These are phyloP conservation scores for Trametes pubescens DNA, from an alignment of 1,284 basidiomycete species.

Conservation along the genomic window DNA sequence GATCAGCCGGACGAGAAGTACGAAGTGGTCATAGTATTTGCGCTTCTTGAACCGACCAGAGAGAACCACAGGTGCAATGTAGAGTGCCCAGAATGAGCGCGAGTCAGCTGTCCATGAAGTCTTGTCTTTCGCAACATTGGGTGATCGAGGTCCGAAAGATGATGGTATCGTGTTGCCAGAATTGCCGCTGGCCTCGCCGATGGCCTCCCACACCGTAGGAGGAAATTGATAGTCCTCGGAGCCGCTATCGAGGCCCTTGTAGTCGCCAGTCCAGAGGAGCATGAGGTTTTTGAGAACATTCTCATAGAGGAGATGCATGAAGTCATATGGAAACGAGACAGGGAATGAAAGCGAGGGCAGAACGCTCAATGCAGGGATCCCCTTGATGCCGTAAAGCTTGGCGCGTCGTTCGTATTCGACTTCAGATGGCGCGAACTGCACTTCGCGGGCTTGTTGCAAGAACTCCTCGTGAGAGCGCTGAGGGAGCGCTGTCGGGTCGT, in stretches of 20 bases:
- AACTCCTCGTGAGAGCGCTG: constrained; percentile 47
- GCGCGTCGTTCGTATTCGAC: constrained; percentile 39
- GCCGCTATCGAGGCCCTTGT: constrained; percentile 45
- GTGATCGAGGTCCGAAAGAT: background rate
- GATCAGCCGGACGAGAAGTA: constrained; percentile 49
- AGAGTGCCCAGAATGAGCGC: background rate
- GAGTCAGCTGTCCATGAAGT: background rate
- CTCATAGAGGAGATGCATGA: constrained; percentile 57
- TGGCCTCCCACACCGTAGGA: background rate
- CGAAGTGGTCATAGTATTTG: constrained; percentile 53
- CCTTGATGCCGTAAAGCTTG: constrained; percentile 52
- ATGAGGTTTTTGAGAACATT: constrained; percentile 51
- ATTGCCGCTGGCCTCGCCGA: background rate
- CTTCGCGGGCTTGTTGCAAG: constrained; percentile 43
- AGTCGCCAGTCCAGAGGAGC: constrained; percentile 48
- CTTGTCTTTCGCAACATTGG: background rate
- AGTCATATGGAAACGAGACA: constrained; percentile 52
- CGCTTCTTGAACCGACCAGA: constrained; percentile 37
- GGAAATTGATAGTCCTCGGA: background rate
- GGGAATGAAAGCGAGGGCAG: constrained; percentile 50
- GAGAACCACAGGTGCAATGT: constrained; percentile 45
- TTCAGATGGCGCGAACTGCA: constrained; percentile 40
- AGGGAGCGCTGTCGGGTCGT: constrained; percentile 49
- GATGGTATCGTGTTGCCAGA: background rate
- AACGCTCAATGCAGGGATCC: constrained; percentile 43